Evolutionary conservation across 1,284 basidiomycete species (phyloP), one percentile per base, ranked within the genome.

Genomic region (Sanguinoderma infundibulare): DNA sequence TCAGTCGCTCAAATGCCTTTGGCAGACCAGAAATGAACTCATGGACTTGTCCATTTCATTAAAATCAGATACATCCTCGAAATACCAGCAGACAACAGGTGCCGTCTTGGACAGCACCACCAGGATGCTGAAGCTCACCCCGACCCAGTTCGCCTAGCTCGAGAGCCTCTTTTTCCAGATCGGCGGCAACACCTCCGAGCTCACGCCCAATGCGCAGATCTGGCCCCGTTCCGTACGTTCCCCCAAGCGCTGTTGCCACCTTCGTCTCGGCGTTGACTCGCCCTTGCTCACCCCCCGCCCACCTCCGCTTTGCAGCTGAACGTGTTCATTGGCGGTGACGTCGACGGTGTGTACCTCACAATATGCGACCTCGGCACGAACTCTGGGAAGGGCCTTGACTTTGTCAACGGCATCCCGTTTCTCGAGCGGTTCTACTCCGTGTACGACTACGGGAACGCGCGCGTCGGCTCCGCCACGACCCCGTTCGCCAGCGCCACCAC

Each of bases 351-450:
- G 10, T 75, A 73, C 62, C 72, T 74, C 38, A 67, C 74, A 47
- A 64, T 72, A 28, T 61, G 53, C 55, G 61, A 69, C 63, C n/a
- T 71, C 36, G 69, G 69, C 36, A 61, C 66, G 9, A 32, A 30
- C 38, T 59, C 57, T 32, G 71, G 72, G 32, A 40, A 60, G 10
- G 74, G 73, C n/a, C 56, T 74, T 32, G 73, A 74, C 62, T 74
- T 74, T 65, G 68, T 74, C 63, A 73, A 75, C 60, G 72, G 76
- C 38, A 60, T 68, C 65, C 61, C 68, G 35, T 75, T 71, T 50
- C 68, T 81, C 14, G 84, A 90, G 73, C 83, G 87, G 24, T 89
- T 85, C 80, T 89, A 88, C 74, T 79, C 81, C n/a, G 85, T 88
- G 22, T 88, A 75, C 68, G 89, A 90, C 66, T 84, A 83, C 39